phyloP scores from a whole-genome alignment of 2,329 filamentous ascomycete species.

The Fonsecaea pedrosoi region DNA sequence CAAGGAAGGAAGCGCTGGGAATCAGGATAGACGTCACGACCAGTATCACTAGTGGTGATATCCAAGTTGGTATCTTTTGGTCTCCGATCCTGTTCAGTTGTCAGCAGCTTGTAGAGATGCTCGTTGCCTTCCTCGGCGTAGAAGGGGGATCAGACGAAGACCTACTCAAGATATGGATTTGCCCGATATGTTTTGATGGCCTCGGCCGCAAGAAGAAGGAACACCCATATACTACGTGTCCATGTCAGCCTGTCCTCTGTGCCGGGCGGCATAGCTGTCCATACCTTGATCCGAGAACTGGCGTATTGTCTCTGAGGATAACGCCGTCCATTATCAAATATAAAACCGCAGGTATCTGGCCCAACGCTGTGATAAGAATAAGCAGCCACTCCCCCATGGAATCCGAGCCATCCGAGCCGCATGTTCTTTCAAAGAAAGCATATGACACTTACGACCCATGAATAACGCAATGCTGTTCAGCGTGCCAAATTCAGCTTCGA shows the following conservation, averaged over 20 bases:
- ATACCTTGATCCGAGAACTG: constrained; percentile 83
- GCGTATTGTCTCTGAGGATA: constrained; percentile 72
- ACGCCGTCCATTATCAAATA: constrained; percentile 81
- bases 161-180: constrained; percentile 75
- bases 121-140: background rate
- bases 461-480: constrained; percentile 86
- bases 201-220: constrained; percentile 83
- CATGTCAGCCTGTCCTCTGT: constrained; percentile 7
- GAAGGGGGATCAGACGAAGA: background rate
- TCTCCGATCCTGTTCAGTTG: constrained; percentile 57
- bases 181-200: constrained; percentile 82
- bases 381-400: constrained; percentile 7
- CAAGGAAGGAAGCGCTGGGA: constrained; percentile 81
- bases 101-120: background rate
- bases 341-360: constrained; percentile 78
- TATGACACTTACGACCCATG: constrained; percentile 75
- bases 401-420: background rate
- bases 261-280: constrained; percentile 35
- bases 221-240: constrained; percentile 81
- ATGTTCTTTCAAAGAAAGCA: background rate
- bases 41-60: constrained; percentile 78
- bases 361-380: constrained; percentile 63
- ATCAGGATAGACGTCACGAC: constrained; percentile 77
- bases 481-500: constrained; percentile 91
- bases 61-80: constrained; percentile 87